Conservation (phyloP, 495 filamentous ascomycete species). For the Trichoderma virens region DNA sequence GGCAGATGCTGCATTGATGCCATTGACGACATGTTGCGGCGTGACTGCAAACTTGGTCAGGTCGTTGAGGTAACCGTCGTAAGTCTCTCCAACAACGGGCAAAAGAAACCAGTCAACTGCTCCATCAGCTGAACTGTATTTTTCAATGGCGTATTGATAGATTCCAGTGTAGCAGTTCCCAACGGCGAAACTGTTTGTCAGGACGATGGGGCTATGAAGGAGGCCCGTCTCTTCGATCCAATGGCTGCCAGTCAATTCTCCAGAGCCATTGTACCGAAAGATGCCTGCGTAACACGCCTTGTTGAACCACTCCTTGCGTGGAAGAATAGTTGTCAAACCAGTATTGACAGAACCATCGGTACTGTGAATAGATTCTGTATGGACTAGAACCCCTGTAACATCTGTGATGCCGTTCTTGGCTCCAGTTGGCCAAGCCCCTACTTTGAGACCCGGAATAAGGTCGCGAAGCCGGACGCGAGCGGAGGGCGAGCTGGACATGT, state of each 20-base stretch:
- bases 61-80: conserved; percentile 43
- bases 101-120: conserved; percentile 39
- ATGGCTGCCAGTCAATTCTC: conserved; percentile 46
- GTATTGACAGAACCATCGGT: conserved; percentile 24
- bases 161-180: conserved; percentile 41
- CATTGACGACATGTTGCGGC: conserved; percentile 34
- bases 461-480: conserved; percentile 24
- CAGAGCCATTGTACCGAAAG: conserved; percentile 48
- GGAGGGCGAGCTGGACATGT: background rate
- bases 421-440: conserved; percentile 32
- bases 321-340: conserved; percentile 46
- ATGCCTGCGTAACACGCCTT: conserved; percentile 41
- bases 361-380: conserved; percentile 37
- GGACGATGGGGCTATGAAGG: conserved; percentile 40
- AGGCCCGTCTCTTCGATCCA: conserved; percentile 48
- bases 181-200: conserved; percentile 44
- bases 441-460: conserved; percentile 31
- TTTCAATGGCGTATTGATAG: conserved; percentile 38
- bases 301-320: conserved; percentile 39
- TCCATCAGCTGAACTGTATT: conserved; percentile 22
- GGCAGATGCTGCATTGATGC: conserved; percentile 32
- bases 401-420: conserved; percentile 44
- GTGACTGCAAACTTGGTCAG: conserved; percentile 33
- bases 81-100: conserved; percentile 48
- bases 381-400: conserved; percentile 39